Evolutionary conservation across 768 basidiomycete species (phyloP).

Genomic region (Leccinum olivaceopallidum): DNA sequence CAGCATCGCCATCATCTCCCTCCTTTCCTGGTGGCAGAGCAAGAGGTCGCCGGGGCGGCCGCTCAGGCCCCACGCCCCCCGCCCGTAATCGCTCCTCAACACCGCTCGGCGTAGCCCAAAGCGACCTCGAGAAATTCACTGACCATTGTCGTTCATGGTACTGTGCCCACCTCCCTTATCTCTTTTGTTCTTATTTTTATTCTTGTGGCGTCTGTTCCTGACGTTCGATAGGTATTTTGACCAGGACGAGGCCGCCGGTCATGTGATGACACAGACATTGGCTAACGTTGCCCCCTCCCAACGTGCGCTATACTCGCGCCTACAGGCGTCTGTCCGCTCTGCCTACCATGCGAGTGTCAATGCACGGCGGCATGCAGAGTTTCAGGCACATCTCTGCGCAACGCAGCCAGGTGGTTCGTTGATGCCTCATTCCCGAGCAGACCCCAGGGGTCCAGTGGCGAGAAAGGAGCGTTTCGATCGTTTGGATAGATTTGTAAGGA

Average conservation of each 20-base stretch:
- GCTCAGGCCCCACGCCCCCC: constrained; percentile 50
- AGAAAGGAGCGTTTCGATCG: constrained; percentile 76
- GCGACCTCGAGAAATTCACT: constrained; percentile 77
- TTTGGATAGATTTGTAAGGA: constrained; percentile 70
- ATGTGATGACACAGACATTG: constrained; percentile 79
- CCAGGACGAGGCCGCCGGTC: constrained; percentile 78
- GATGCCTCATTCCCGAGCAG: constrained; percentile 67
- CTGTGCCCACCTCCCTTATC: constrained; percentile 14
- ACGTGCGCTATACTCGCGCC: constrained; percentile 80
- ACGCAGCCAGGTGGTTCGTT: constrained; percentile 81
- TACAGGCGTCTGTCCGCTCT: constrained; percentile 85
- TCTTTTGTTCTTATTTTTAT: background rate
- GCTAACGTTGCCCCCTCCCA: constrained; percentile 80
- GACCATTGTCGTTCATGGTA: constrained; percentile 80
- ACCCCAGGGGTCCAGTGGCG: constrained; percentile 64
- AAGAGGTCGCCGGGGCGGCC: constrained; percentile 48
- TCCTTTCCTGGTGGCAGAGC: constrained; percentile 50
- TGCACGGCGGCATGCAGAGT: constrained; percentile 76
- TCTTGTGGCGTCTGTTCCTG: constrained; percentile 7
- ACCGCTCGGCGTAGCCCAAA: constrained; percentile 62
- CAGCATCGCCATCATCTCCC: constrained; percentile 60
- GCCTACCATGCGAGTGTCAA: constrained; percentile 83
- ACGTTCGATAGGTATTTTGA: constrained; percentile 67
- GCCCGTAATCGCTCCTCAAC: constrained; percentile 66
- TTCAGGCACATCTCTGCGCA: constrained; percentile 78